Conservation (phyloP, 1,139 yeast species). For the Zygosaccharomyces pseudobailii region DNA sequence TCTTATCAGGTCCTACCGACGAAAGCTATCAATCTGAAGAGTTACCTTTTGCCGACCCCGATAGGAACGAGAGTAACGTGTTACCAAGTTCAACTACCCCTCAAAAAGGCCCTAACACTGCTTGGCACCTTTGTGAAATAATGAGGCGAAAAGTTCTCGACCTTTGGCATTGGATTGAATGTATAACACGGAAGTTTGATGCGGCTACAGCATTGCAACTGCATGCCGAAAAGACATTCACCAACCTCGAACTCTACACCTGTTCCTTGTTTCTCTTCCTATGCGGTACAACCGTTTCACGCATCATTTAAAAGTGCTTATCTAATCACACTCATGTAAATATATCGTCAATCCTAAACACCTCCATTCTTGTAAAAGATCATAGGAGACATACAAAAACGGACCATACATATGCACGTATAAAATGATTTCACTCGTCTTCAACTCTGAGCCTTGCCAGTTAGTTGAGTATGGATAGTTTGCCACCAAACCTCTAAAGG, state of each 20-base stretch:
- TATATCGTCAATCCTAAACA: background rate
- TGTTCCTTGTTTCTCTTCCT: conserved; percentile 11
- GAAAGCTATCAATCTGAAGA: background rate
- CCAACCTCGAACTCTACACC: conserved; percentile 13
- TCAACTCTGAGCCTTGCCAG: too few species aligned
- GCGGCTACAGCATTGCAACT: conserved; percentile 5
- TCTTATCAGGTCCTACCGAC: too few species aligned
- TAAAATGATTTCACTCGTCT: background rate
- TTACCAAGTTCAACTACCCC: background rate
- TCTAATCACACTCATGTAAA: background rate
- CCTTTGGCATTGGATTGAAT: conserved; percentile 6
- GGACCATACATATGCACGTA: background rate
- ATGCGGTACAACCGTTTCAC: background rate
- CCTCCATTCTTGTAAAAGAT: too few species aligned
- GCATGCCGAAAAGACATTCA: conserved; percentile 12
- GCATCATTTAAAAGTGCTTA: background rate
- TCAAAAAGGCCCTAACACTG: background rate
- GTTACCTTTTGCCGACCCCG: background rate
- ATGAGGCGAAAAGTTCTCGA: background rate
- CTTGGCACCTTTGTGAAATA: background rate
- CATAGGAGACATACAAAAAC: too few species aligned
- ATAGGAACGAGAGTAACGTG: conserved; percentile 9
- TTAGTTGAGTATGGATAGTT: background rate
- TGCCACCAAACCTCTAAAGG: background rate
- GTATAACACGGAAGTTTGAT: conserved; percentile 2